A percentile compares a stretch with the other conserved stretches of the same genome.
Conservation (phyloP, 345 rosid species). For the Corchorus olitorius region DNA sequence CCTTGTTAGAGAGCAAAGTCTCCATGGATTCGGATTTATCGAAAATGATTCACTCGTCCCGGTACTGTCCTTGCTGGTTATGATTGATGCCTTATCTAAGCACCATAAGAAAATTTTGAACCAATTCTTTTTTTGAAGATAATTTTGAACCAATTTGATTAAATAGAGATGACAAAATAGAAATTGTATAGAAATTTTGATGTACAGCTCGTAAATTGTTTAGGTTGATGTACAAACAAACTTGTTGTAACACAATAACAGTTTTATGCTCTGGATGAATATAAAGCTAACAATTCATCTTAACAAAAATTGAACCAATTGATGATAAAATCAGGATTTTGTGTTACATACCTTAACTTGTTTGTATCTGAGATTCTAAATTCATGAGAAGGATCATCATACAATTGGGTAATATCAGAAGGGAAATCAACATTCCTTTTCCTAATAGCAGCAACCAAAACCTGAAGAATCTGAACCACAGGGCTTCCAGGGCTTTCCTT, state of each 20-base stretch:
- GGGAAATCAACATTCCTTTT: conserved; percentile 19
- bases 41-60: background rate
- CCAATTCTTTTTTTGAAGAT: too few species aligned
- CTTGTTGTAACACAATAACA: too few species aligned
- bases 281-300: too few species aligned
- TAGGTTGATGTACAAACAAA: too few species aligned
- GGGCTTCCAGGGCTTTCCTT: conserved; percentile 18
- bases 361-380: conserved; percentile 2
- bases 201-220: too few species aligned
- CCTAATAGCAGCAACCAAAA: conserved; percentile 21
- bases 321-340: too few species aligned
- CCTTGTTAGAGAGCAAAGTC: conserved; percentile 23
- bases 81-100: conserved; percentile 24
- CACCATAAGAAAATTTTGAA: background rate
- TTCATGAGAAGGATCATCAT: conserved; percentile 8
- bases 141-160: background rate
- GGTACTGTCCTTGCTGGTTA: background rate
- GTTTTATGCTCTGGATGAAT: too few species aligned
- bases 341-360: background rate
- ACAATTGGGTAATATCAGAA: background rate
- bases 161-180: background rate
- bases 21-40: conserved; percentile 23
- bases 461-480: conserved; percentile 17
- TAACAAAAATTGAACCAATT: too few species aligned
- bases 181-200: too few species aligned